These are phyloP conservation scores for Rutstroemia sp. DNA, from an alignment of 2,329 filamentous ascomycete genomes.

Conservation along the genomic window DNA sequence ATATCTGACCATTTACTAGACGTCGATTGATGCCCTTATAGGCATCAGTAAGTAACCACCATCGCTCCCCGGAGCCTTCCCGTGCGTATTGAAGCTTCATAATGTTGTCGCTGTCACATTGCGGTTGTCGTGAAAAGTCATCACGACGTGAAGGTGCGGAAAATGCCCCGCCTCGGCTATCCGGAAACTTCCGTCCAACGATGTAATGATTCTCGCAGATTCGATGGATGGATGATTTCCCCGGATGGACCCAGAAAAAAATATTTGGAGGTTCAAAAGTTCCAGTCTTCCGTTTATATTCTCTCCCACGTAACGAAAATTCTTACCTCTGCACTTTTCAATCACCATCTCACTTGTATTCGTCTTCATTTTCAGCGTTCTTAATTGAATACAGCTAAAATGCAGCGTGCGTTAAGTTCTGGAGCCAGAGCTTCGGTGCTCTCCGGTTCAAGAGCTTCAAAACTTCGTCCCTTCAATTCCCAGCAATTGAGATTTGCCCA, in stretches of 20 bases:
- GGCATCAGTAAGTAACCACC: no score
- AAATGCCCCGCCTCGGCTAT: neutral
- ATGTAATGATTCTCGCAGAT: neutral
- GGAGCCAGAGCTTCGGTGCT: constrained; percentile 77
- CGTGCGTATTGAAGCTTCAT: no score
- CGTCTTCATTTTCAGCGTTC: neutral
- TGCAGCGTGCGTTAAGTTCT: constrained; percentile 93
- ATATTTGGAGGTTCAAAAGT: neutral
- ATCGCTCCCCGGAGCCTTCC: no score
- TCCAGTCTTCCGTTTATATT: neutral
- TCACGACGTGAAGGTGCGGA: neutral
- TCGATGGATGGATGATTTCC: neutral
- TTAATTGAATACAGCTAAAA: constrained; percentile 42
- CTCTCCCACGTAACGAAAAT: neutral
- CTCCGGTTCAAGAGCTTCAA: constrained; percentile 56
- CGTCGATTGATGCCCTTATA: no score
- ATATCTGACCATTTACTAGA: no score
- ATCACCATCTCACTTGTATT: neutral
- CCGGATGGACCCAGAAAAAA: neutral
- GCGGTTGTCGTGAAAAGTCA: neutral
- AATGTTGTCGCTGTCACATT: no score
- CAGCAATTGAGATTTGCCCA: constrained; percentile 95
- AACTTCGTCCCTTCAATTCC: constrained; percentile 49
- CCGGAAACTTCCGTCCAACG: neutral
- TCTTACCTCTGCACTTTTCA: neutral